phyloP scores from a whole-genome alignment of 768 basidiomycete species.

The Macrolepiota fuliginosa region DNA sequence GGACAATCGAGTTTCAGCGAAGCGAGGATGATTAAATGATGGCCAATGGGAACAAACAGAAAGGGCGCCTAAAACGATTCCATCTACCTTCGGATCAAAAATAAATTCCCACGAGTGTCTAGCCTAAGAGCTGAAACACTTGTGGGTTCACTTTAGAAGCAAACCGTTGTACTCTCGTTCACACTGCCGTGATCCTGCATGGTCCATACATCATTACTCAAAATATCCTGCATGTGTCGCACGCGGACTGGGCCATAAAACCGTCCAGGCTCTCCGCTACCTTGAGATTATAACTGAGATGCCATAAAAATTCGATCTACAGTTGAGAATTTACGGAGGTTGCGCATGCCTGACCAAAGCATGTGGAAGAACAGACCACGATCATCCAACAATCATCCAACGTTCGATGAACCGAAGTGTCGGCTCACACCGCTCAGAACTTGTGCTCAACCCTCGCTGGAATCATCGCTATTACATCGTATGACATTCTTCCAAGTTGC shows the following conservation, averaged over 20 bases:
- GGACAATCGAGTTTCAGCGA: slow-evolving; percentile 1
- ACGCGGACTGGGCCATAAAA: neutral
- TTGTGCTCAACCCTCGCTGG: neutral
- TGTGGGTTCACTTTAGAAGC: neutral
- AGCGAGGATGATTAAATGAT: neutral
- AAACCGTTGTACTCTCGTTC: neutral
- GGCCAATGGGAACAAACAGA: too few relatives aligned
- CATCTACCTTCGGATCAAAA: slow-evolving; percentile 4
- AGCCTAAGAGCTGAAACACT: slow-evolving; percentile 7
- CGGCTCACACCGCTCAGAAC: neutral
- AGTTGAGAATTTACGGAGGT: slow-evolving; percentile 8
- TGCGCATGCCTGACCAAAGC: neutral
- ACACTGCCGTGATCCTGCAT: neutral
- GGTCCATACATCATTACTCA: neutral
- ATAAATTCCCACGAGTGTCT: slow-evolving; percentile 3
- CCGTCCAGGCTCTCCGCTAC: neutral
- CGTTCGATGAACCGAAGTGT: neutral
- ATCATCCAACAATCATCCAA: neutral
- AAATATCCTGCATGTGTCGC: neutral
- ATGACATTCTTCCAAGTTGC: slow-evolving; percentile 14
- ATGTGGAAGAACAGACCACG: neutral
- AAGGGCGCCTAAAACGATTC: neutral
- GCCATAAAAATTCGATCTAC: neutral
- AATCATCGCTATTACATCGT: slow-evolving; percentile 1
- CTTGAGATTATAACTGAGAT: slow-evolving; percentile 9